Base-by-base conservation (phyloP, 495 filamentous ascomycete genomes). In the Penicillium taxi region DNA sequence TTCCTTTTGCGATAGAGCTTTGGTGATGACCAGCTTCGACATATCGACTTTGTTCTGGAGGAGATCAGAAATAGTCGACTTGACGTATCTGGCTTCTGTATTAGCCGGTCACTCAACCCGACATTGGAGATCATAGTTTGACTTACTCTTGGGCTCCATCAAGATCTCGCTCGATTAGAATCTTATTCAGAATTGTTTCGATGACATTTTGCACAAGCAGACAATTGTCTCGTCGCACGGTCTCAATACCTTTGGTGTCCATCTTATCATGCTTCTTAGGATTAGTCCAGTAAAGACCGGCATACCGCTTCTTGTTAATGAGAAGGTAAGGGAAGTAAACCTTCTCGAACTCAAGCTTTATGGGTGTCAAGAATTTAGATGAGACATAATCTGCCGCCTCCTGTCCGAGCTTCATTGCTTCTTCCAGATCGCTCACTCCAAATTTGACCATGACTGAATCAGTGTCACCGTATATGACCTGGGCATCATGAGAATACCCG, bases 401-500 rank as follows among this genome's bases (percentile, higher is more conserved):
- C 52, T 93, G 70, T 4, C 91, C 91, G 20, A 96, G 75, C 55
- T 89, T 87, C 93, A 99, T 96, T 14, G 87, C 80, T 17, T 86
- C 80, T 8, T 75, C 74, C 9, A 96, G 67, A 26, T 94, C 85
- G 8, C 70, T 77, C 3, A 86, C 84, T 9, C 91, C 91, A 51
- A 99, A 99, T 50, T 96, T 96, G 22, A 99, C 91, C 91, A 99
- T 99, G 58, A 99, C 91, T 5, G 91, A 99, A 70, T 99, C 91
- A 16, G 91, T 99, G 58, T 99, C 91, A 63, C 91, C 91, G 47
- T 99, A 99, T 41, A 99, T 93, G 59, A 99, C 91, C 48, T 93
- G 73, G 0, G 91, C 91, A 58, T 96, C 84, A 55, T 96, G 85
- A 2, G 75, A 74, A 60, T 96, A 96, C 9, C 91, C 93, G 50